Evolutionary conservation across 148 eudicot species (phyloP).

Genomic region (Rhododendron kiyosumense): DNA sequence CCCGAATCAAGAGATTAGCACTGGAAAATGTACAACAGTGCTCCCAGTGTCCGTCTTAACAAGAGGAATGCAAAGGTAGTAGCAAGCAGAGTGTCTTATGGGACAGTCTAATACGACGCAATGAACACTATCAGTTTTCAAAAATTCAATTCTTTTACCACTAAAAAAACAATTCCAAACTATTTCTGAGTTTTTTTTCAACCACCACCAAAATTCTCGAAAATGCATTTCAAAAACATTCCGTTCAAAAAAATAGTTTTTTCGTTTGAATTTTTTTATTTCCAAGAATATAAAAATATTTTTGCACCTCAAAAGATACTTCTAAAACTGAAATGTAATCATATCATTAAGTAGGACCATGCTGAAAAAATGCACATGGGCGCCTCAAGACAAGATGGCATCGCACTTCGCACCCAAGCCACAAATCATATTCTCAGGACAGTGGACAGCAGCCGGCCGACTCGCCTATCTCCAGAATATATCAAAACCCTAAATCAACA

Average conservation of each 20-base stretch:
- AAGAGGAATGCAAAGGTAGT: neutral
- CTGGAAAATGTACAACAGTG: neutral
- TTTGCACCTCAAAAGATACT: neutral
- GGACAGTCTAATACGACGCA: neutral
- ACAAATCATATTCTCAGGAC: constrained; percentile 42
- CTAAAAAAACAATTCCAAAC: neutral
- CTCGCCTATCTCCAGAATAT: constrained; percentile 37
- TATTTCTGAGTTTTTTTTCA: neutral
- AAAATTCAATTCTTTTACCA: neutral
- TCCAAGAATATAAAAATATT: neutral
- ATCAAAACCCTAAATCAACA: constrained; percentile 28
- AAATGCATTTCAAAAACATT: neutral
- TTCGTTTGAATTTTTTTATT: neutral
- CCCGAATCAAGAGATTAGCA: constrained; percentile 1
- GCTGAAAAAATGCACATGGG: neutral
- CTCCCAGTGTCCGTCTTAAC: constrained; percentile 20
- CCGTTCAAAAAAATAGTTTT: neutral
- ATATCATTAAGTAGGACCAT: neutral
- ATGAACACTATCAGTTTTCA: neutral
- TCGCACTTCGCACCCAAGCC: constrained; percentile 58
- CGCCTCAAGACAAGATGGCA: constrained; percentile 17
- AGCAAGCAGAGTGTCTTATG: neutral
- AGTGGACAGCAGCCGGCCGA: constrained; percentile 88
- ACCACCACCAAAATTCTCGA: neutral
- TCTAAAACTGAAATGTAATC: neutral